A percentile compares a stretch with the other conserved stretches of the same genome.
Conservation (phyloP, 2,329 filamentous ascomycete species). For the Alternaria metachromatica region DNA sequence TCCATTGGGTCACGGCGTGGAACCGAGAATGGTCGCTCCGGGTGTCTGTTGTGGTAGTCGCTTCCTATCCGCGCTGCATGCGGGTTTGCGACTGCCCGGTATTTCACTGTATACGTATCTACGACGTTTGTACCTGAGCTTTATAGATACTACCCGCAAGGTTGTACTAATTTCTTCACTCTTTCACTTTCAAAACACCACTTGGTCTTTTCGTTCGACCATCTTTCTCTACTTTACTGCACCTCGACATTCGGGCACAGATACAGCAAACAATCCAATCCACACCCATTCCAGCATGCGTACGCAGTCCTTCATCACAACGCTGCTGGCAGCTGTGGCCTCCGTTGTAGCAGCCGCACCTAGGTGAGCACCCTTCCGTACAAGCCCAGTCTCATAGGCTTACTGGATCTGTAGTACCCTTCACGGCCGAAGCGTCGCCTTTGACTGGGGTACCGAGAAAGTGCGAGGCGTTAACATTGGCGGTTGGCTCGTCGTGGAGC, state of each 20-base stretch:
- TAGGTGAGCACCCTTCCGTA: conserved; percentile 12
- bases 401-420: conserved; percentile 1
- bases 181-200: not conserved
- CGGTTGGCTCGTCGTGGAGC: conserved; percentile 45
- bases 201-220: not conserved
- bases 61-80: not conserved
- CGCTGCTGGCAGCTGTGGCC: conserved; percentile 14
- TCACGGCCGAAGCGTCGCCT: conserved; percentile 27
- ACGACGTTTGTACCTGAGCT: not conserved
- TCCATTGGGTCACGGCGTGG: not conserved
- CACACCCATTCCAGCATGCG: conserved; percentile 16
- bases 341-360: conserved; percentile 24
- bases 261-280: not conserved
- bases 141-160: not conserved
- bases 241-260: not conserved
- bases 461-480: conserved; percentile 47
- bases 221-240: not conserved
- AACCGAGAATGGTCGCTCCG: not conserved
- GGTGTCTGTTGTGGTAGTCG: not conserved
- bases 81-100: not conserved
- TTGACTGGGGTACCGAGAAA: conserved; percentile 54
- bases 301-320: conserved; percentile 7
- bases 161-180: not conserved
- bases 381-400: not conserved
- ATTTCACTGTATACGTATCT: not conserved